Percentiles rank a stretch among this genome's conserved stretches.
phyloP scores from a whole-genome alignment of 2,329 filamentous ascomycete genomes.

The Dryadomyces quercus-mongolicae region DNA sequence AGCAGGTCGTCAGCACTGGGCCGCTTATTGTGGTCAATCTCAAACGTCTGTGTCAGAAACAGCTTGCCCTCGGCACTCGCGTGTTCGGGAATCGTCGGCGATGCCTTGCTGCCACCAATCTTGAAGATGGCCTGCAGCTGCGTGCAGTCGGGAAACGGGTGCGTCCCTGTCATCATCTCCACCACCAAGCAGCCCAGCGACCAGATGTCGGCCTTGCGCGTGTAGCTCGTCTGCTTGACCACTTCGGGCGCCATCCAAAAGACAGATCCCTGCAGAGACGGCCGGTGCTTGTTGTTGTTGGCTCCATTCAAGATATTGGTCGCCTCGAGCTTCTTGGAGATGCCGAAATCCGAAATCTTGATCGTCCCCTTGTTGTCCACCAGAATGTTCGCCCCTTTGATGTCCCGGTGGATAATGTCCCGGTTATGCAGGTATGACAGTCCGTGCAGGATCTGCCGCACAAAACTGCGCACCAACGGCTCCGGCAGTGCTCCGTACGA shows the following conservation, averaged over 20 bases:
- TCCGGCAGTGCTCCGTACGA: constrained; percentile 94
- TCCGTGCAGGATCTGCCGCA: constrained; percentile 86
- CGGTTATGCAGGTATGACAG: constrained; percentile 86
- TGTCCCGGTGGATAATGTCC: constrained; percentile 96
- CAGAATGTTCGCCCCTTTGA: constrained; percentile 97
- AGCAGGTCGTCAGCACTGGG: constrained; percentile 88
- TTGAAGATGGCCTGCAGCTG: constrained; percentile 98
- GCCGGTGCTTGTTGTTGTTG: constrained; percentile 54
- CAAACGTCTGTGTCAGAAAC: constrained; percentile 84
- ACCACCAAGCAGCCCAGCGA: constrained; percentile 92
- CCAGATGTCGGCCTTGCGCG: constrained; percentile 98
- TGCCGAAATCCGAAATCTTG: constrained; percentile 98
- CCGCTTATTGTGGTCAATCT: constrained; percentile 85
- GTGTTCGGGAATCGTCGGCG: constrained; percentile 77
- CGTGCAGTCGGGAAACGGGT: constrained; percentile 93
- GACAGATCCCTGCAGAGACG: constrained; percentile 88
- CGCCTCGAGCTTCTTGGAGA: constrained; percentile 93
- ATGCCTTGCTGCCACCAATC: constrained; percentile 78
- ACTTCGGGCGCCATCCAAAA: constrained; percentile 99
- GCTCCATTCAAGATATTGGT: constrained; percentile 66
- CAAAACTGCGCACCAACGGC: constrained; percentile 89
- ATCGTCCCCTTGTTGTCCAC: constrained; percentile 98
- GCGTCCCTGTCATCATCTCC: constrained; percentile 96
- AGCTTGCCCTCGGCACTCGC: constrained; percentile 72
- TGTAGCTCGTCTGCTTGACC: constrained; percentile 94